A percentile compares a stretch with the other conserved stretches of the same genome.
phyloP scores from a whole-genome alignment of 2,329 filamentous ascomycete species.

The Pseudocercospora vitis region DNA sequence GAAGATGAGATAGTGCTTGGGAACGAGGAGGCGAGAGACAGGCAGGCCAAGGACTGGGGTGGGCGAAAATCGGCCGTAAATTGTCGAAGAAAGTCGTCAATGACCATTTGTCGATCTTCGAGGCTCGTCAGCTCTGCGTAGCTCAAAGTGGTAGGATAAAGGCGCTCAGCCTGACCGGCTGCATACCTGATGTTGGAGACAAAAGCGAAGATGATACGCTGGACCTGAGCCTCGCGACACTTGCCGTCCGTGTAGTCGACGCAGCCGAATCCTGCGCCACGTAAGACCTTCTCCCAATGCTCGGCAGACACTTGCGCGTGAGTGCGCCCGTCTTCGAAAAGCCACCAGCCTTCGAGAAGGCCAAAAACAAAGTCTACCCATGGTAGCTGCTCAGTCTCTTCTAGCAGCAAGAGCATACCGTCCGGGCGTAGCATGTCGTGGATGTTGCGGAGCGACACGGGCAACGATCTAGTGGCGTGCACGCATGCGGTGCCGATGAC shows the following conservation, averaged over 20 bases:
- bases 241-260: slow-evolving; percentile 40
- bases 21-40: background rate
- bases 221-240: background rate
- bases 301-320: slow-evolving; percentile 31
- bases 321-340: slow-evolving; percentile 41
- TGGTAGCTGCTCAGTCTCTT: slow-evolving; percentile 36
- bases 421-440: slow-evolving; percentile 33
- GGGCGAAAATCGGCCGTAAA: background rate
- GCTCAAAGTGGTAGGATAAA: background rate
- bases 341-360: slow-evolving; percentile 43
- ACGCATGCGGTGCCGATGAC: slow-evolving; percentile 41
- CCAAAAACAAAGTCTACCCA: slow-evolving; percentile 41
- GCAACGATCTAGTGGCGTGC: slow-evolving; percentile 40
- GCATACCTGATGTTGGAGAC: slow-evolving; percentile 59
- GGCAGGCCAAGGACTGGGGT: background rate
- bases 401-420: slow-evolving; percentile 38
- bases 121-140: background rate
- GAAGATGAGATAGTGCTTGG: background rate
- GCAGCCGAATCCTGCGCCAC: slow-evolving; percentile 36
- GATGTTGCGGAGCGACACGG: slow-evolving; percentile 31
- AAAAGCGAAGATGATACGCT: slow-evolving; percentile 45
- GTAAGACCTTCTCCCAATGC: slow-evolving; percentile 30
- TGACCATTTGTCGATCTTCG: background rate
- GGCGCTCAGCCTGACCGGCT: background rate
- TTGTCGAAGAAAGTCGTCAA: background rate